Base-by-base conservation (phyloP, 2,329 filamentous ascomycete species). In the Fonsecaea pugnacius region DNA sequence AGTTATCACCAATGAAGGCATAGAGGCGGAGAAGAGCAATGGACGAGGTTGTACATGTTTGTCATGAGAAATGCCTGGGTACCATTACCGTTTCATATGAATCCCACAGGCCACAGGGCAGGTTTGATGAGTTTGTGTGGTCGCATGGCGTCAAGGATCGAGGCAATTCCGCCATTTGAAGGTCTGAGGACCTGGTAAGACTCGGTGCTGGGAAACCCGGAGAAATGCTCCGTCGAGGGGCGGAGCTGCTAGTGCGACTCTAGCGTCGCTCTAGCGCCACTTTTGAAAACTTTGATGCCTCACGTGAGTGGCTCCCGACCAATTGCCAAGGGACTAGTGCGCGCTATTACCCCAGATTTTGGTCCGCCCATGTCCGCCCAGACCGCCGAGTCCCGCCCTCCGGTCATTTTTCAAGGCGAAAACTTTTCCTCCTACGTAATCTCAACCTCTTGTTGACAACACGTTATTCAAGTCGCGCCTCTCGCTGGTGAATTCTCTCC, bases 351-450 rank as follows among this genome's bases (percentile, higher is more conserved):
- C 54, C 54, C 54, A 36, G 54, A 57, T 57, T 57, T 36, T n/a
- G 58, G n/a, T 21, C 5, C 46, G 54, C 54, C 54, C 24, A 16
- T 48, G n/a, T 21, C 16, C 46, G 54, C 54, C 54, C 24, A 21
- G 35, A 7, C 27, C 58, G 30, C 55, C 27, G 36, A 36, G 12
- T 51, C 51, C 50, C 54, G 24, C 24, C 1, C 50, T 65, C 46
- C 59, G 59, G 50, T 56, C 50, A 62, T 64, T 62, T 53, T 32
- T 55, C n/a, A 18, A 35, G 16, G 21, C 57, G 27, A 62, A 33
- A 33, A 16, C 16, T 21, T n/a, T 55, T 59, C 63, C 46, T 48
- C 53, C 60, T 67, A 67, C 65, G 65, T 67, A 67, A 67, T 67
- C 36, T 50, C 48, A 59, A 38, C 46, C 54, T 62, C 38, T 30